Evolutionary conservation across 2,329 filamentous ascomycete genomes (phyloP), one percentile per base, ranked within the genome.

Genomic region (Phoma sp.): DNA sequence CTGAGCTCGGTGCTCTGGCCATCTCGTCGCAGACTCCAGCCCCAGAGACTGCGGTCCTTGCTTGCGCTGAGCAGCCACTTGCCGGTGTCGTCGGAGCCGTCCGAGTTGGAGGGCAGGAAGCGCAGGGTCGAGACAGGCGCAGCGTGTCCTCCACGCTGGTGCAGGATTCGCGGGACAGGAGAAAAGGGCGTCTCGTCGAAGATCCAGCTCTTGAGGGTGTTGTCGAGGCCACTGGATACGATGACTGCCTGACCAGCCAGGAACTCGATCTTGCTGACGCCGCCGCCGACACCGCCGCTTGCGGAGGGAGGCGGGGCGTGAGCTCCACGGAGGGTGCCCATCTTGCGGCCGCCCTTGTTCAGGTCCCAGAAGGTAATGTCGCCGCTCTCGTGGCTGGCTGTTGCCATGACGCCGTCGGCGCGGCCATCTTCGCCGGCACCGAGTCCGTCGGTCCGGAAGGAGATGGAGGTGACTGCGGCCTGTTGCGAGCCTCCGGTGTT

Each of bases 311-410:
- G 88, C 5, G 90, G 88, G 62, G 92, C 91, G 73, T 99, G 95
- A 0, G 93, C 95, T 49, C 91, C 90, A 63, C 93, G 87, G 29
- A 99, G 81, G 11, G 96, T 85, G 40, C 95, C 93, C 77, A 90
- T 91, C 50, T 96, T 87, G 64, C 91, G 87, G 5, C 92, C 92
- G 14, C 92, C 92, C 30, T 89, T 84, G 71, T 97, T 97, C 51
- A 99, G 81, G 73, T 99, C 95, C 95, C 95, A 99, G 60, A 99
- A 89, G 0, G 91, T 96, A 37, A 99, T 85, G 74, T 99, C 95
- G 28, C 95, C 93, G 57, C 85, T 93, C 4, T 84, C 81, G 21
- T 81, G 80, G 18, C 91, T 92, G 7, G 92, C 87, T 0, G 95
- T 98, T 7, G 93, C 93, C 92, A 99, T 96, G 48, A 97, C 91